Evolutionary conservation across 2,329 filamentous ascomycete genomes (phyloP).

Genomic region (Colletotrichum lentis): DNA sequence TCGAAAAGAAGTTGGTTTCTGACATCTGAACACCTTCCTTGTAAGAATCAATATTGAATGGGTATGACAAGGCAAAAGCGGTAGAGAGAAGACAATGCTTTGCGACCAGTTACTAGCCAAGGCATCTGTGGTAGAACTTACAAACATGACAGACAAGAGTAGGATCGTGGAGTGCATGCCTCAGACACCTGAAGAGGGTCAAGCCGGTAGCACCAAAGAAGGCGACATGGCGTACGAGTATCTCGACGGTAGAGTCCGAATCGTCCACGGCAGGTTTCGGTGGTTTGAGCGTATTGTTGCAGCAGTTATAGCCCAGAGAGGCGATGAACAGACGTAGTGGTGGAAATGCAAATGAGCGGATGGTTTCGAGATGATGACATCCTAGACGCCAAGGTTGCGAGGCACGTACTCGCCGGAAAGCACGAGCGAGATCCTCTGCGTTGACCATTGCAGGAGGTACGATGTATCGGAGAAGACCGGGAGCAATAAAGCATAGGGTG

Average conservation of each 20-base stretch:
- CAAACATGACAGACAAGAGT: conserved; percentile 16
- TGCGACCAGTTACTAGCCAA: too few species aligned
- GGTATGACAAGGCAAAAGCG: too few species aligned
- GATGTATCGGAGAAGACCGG: not conserved
- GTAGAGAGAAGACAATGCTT: not conserved
- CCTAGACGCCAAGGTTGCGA: conserved; percentile 2
- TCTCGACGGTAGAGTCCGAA: not conserved
- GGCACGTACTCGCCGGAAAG: not conserved
- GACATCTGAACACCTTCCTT: not conserved
- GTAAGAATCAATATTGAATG: not conserved
- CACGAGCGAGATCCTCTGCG: not conserved
- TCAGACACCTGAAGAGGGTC: conserved; percentile 15
- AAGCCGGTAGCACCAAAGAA: conserved; percentile 25
- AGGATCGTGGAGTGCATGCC: conserved; percentile 4
- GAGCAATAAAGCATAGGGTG: too few species aligned
- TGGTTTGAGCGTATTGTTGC: not conserved
- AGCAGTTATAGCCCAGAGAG: not conserved
- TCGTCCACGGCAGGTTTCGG: not conserved
- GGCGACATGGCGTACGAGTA: conserved; percentile 17
- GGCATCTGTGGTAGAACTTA: not conserved
- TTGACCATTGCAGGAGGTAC: not conserved
- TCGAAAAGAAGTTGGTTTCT: not conserved
- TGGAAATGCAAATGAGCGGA: conserved; percentile 1
- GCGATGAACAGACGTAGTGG: not conserved
- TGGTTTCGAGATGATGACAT: not conserved